Conservation (phyloP, 768 basidiomycete species). For the Leucosporidium scottii region DNA sequence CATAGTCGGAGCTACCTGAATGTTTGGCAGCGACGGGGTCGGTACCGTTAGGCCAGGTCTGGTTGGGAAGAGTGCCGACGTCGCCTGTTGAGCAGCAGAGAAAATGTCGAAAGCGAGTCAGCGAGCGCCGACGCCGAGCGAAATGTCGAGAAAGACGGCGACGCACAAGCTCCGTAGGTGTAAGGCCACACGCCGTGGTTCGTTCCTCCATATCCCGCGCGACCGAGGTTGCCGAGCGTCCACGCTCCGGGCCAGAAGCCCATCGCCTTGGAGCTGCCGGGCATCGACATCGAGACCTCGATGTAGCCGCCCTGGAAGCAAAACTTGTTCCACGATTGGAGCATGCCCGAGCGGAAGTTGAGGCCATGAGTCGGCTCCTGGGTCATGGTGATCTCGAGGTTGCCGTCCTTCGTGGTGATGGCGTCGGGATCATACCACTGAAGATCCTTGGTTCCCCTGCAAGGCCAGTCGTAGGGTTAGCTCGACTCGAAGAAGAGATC, state of each 20-base stretch:
- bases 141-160: background rate
- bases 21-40: constrained; percentile 52
- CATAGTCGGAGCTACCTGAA: constrained; percentile 44
- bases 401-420: constrained; percentile 43
- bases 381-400: constrained; percentile 32
- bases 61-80: constrained; percentile 67
- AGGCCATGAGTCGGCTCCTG: constrained; percentile 28
- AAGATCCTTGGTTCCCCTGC: constrained; percentile 36
- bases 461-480: background rate
- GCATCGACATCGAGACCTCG: constrained; percentile 28
- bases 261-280: constrained; percentile 22
- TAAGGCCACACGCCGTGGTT: constrained; percentile 66
- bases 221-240: constrained; percentile 62
- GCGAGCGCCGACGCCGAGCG: background rate
- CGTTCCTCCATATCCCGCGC: constrained; percentile 82
- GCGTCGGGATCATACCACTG: constrained; percentile 45
- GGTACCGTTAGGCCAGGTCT: constrained; percentile 54
- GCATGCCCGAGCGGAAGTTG: constrained; percentile 35
- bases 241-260: constrained; percentile 30
- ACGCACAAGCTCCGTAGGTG: constrained; percentile 14
- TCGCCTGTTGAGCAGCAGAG: constrained; percentile 70
- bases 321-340: constrained; percentile 37
- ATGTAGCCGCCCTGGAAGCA: constrained; percentile 39
- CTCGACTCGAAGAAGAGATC: background rate
- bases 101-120: constrained; percentile 1